phyloP scores from a whole-genome alignment of 2,329 filamentous ascomycete genomes.

The Cladosporium austrohemisphaericum region DNA sequence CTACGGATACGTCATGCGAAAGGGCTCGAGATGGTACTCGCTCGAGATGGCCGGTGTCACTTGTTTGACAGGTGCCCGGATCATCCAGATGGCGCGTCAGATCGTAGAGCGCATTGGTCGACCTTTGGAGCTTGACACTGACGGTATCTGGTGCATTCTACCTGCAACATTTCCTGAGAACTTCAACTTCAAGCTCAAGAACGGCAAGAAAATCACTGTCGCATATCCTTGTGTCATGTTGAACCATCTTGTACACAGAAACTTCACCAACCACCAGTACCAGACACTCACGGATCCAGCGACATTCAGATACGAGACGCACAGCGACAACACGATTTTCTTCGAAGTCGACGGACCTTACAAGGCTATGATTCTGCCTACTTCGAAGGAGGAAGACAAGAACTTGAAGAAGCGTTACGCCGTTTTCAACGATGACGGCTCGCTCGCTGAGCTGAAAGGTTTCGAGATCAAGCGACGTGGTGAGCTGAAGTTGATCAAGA shows the following conservation, averaged over 20 bases:
- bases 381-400: slow-evolving; percentile 98
- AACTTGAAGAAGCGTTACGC: slow-evolving; percentile 99
- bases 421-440: slow-evolving; percentile 97
- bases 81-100: slow-evolving; percentile 93
- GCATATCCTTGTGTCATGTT: slow-evolving; percentile 99
- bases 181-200: slow-evolving; percentile 88
- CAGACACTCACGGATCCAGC: slow-evolving; percentile 78
- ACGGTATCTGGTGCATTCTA: slow-evolving; percentile 99
- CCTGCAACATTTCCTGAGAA: slow-evolving; percentile 96
- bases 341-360: slow-evolving; percentile 99
- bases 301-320: slow-evolving; percentile 87
- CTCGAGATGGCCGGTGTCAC: slow-evolving; percentile 99
- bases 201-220: slow-evolving; percentile 92
- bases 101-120: slow-evolving; percentile 90
- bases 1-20: slow-evolving; percentile 99
- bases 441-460: slow-evolving; percentile 89
- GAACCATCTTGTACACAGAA: slow-evolving; percentile 91
- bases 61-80: slow-evolving; percentile 89
- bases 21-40: slow-evolving; percentile 97
- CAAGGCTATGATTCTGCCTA: slow-evolving; percentile 93
- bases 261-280: slow-evolving; percentile 97
- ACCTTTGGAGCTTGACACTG: slow-evolving; percentile 90
- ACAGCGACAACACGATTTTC: slow-evolving; percentile 98
- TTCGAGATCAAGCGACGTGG: slow-evolving; percentile 97
- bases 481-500: slow-evolving; percentile 98